Evolutionary conservation across 371 early-diverging fungal species (phyloP).

Genomic region (Blakeslea trispora): DNA sequence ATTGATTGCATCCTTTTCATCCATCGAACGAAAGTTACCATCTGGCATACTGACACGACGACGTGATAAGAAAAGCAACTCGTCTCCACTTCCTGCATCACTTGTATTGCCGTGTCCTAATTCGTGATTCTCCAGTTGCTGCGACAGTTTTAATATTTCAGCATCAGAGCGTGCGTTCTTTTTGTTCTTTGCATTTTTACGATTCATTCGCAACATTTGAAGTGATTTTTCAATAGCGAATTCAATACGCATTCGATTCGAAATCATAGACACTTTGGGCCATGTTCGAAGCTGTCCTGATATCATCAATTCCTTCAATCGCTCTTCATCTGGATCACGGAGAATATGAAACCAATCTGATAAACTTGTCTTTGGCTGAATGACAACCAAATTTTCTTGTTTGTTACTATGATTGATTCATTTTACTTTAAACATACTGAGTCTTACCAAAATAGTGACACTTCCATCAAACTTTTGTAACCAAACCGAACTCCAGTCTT

Average conservation of each 20-base stretch:
- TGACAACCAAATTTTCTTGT: too few relatives aligned
- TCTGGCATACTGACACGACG: slow-evolving; percentile 45
- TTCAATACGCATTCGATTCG: slow-evolving; percentile 79
- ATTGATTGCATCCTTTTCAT: slow-evolving; percentile 24
- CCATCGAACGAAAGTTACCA: slow-evolving; percentile 10
- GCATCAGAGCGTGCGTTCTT: slow-evolving; percentile 4
- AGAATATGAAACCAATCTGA: slow-evolving; percentile 71
- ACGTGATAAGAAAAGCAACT: slow-evolving; percentile 30
- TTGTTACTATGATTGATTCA: too few relatives aligned
- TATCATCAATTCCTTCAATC: slow-evolving; percentile 59
- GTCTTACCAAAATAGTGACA: slow-evolving; percentile 74
- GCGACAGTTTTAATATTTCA: slow-evolving; percentile 8
- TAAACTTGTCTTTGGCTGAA: slow-evolving; percentile 61
- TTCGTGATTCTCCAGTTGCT: slow-evolving; percentile 2
- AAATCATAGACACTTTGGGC: slow-evolving; percentile 83
- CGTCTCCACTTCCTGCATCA: slow-evolving; percentile 42
- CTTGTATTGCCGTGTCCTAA: slow-evolving; percentile 11
- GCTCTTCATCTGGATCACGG: slow-evolving; percentile 67
- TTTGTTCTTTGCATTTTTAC: neutral
- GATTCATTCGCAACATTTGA: slow-evolving; percentile 19
- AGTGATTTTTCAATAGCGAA: slow-evolving; percentile 55
- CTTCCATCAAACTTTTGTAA: slow-evolving; percentile 88
- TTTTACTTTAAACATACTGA: neutral
- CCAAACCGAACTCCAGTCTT: slow-evolving; percentile 84
- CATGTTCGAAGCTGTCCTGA: slow-evolving; percentile 71